A percentile compares a stretch with the other conserved stretches of the same genome.
phyloP scores from a whole-genome alignment of 495 filamentous ascomycete species.

The Aspergillus avenaceus region DNA sequence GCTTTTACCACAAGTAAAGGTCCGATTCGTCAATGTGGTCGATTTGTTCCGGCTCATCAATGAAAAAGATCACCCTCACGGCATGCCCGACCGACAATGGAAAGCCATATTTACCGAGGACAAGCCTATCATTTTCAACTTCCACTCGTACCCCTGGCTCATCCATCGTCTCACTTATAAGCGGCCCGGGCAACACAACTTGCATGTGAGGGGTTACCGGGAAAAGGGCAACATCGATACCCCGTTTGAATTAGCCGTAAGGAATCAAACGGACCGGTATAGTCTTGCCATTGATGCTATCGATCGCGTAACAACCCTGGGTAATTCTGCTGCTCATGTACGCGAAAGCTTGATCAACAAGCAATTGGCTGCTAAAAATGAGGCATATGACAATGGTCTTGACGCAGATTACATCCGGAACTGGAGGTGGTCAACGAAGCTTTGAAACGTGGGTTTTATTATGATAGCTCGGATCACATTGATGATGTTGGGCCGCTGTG shows the following conservation, averaged over 20 bases:
- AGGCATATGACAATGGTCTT: constrained; percentile 61
- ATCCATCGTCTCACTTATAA: constrained; percentile 70
- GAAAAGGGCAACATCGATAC: constrained; percentile 80
- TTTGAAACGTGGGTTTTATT: not conserved
- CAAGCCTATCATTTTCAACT: constrained; percentile 72
- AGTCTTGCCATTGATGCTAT: constrained; percentile 70
- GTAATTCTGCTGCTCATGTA: constrained; percentile 52
- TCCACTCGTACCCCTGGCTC: constrained; percentile 75
- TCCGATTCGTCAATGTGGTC: constrained; percentile 71
- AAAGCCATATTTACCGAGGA: constrained; percentile 60
- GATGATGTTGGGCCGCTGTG: too few relatives aligned
- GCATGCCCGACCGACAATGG: constrained; percentile 58
- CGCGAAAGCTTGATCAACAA: constrained; percentile 57
- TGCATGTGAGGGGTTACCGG: constrained; percentile 68
- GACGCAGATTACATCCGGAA: constrained; percentile 61
- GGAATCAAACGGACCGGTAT: constrained; percentile 68
- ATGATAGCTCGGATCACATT: too few relatives aligned
- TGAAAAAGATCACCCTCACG: constrained; percentile 61
- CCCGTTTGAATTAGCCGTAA: constrained; percentile 65
- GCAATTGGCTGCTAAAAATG: constrained; percentile 52
- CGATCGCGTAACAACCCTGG: constrained; percentile 53
- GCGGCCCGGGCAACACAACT: constrained; percentile 54
- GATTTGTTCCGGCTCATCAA: constrained; percentile 73
- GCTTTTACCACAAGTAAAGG: constrained; percentile 60
- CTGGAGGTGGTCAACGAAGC: constrained; percentile 46